These are phyloP conservation scores for Debaryomyces udenii DNA, from an alignment of 1,139 yeast genomes.

Conservation along the genomic window DNA sequence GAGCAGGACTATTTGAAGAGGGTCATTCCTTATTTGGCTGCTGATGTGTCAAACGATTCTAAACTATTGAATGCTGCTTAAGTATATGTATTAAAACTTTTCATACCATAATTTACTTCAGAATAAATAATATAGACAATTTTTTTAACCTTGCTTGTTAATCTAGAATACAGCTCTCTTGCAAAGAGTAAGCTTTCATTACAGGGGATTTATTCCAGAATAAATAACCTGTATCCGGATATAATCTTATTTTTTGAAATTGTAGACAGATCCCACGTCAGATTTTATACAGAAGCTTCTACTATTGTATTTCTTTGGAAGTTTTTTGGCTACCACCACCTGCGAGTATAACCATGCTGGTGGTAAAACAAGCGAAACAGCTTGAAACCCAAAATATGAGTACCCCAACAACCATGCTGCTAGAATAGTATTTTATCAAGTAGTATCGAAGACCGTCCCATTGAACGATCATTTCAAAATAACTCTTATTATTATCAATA, in stretches of 20 bases:
- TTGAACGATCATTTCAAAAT: slow-evolving; percentile 28
- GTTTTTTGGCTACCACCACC: background rate
- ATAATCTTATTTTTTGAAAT: too few species aligned
- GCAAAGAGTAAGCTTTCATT: too few species aligned
- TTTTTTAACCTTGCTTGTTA: too few species aligned
- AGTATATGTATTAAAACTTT: slow-evolving; percentile 6
- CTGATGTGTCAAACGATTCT: slow-evolving; percentile 42
- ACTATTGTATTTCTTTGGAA: background rate
- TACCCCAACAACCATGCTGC: slow-evolving; percentile 55
- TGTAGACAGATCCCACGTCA: too few species aligned
- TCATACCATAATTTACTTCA: too few species aligned
- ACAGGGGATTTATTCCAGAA: too few species aligned
- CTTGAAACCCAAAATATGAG: slow-evolving; percentile 50
- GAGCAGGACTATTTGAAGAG: slow-evolving; percentile 42
- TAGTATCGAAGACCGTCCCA: slow-evolving; percentile 64
- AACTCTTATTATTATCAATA: slow-evolving; percentile 17
- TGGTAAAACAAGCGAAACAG: slow-evolving; percentile 29
- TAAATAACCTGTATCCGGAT: too few species aligned
- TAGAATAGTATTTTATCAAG: slow-evolving; percentile 50
- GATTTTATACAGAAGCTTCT: background rate
- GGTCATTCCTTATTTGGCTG: slow-evolving; percentile 45
- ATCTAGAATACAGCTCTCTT: too few species aligned
- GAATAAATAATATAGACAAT: too few species aligned
- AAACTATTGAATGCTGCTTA: slow-evolving; percentile 43
- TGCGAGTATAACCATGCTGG: slow-evolving; percentile 24